Base-by-base conservation (phyloP, 176 grass and related monocot species). In the Oryza officinalis region DNA sequence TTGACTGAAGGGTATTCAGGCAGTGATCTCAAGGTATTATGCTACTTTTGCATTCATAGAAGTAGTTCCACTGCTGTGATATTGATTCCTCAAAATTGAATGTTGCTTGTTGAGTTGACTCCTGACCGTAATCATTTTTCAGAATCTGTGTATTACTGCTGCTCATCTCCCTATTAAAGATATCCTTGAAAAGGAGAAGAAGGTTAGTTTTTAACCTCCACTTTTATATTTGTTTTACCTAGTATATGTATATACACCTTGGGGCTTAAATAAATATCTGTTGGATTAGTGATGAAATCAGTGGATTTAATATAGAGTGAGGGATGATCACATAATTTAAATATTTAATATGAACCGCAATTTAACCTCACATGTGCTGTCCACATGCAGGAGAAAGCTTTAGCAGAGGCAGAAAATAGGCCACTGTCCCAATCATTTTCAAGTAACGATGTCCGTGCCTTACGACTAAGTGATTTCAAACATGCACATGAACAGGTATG, bases 141-240 rank as follows among this genome's bases (percentile, higher is more conserved):
- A 99, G 96, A 96, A 94, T 89, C 87, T 99, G 13, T 99, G 96
- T 83, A 78, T 96, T 81, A 92, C 96, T 90, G 96, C 96, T 76
- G 96, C 93, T 63, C 93, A 99, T 84, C 61, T 76, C 63, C 93
- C 93, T 69, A 99, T 99, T 74, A 99, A 93, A 87, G 93, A 96
- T 76, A 88, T 96, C 57, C 83, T 99, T 72, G 91, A 96, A 72
- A 96, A 96, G 80, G 96, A 99, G 78, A 99, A 92, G 84, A 95
- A 96, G 89, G 96, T 94, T 33, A 83, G 89, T 85, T 83, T 67
- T 74, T 37, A 23, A 28, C 38, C 50, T 63, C 44, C 22, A 59
- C 30, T 80, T 74, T 8, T 73, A 22, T 61, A 60, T 4, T 22
- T 13, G 45, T 60, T 31, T 35, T n/a, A 9, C 26, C 25, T 32